phyloP scores from a whole-genome alignment of 2,329 filamentous ascomycete species.

The Aspergillus persii region DNA sequence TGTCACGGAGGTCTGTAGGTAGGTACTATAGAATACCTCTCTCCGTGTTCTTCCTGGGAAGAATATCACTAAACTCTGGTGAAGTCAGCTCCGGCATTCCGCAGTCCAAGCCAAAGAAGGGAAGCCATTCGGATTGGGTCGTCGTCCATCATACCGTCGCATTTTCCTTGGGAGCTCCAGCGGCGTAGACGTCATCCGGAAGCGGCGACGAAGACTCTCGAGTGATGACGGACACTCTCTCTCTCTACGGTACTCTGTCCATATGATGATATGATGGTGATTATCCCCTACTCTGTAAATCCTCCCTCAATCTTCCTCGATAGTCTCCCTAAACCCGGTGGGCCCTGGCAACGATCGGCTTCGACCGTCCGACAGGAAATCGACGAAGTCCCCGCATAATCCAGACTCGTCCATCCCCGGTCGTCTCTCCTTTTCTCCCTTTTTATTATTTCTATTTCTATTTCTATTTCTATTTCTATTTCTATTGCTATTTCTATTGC shows the following conservation, averaged over 20 bases:
- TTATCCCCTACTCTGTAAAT: constrained; percentile 4
- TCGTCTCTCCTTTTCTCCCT: neutral
- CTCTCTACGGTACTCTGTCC: no score
- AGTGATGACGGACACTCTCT: neutral
- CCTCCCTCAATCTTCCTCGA: neutral
- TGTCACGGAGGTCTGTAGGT: no score
- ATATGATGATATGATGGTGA: no score
- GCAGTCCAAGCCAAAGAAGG: neutral
- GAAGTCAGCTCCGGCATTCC: constrained; percentile 12
- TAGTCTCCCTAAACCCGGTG: neutral
- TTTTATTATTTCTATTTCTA: constrained; percentile 10
- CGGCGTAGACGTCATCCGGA: constrained; percentile 39
- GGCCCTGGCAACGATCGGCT: neutral
- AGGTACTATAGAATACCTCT: no score
- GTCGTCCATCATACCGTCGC: constrained; percentile 20
- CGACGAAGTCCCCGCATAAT: constrained; percentile 27
- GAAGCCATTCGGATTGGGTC: constrained; percentile 12
- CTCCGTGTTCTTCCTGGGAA: no score
- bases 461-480: constrained; percentile 10
- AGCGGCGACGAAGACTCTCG: constrained; percentile 6
- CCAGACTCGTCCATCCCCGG: constrained; percentile 13
- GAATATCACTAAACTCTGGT: no score
- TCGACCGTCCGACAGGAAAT: neutral
- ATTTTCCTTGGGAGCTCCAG: constrained; percentile 8
- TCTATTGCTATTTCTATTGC: no score